phyloP scores from a whole-genome alignment of 257 asterid genomes.

The Plantago elongata region DNA sequence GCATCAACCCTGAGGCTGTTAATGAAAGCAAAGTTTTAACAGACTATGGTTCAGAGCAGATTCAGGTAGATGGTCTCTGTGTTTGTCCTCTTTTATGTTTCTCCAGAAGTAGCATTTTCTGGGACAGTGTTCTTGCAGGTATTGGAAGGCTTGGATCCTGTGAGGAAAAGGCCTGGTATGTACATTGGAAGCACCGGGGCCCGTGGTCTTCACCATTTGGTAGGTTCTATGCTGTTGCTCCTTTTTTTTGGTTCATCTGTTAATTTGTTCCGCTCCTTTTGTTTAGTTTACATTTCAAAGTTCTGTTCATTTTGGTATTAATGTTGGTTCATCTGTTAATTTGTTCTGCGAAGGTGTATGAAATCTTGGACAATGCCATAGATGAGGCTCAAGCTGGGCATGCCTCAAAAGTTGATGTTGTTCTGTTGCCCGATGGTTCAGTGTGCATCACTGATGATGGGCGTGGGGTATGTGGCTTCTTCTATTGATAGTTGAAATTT shows the following conservation, averaged over 20 bases:
- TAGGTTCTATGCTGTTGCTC: slow-evolving; percentile 23
- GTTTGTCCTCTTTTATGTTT: not conserved
- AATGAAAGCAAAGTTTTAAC: slow-evolving; percentile 43
- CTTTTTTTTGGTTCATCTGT: too few relatives aligned
- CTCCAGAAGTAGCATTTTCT: slow-evolving; percentile 4
- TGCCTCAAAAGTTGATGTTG: slow-evolving; percentile 80
- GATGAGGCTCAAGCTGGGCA: slow-evolving; percentile 98
- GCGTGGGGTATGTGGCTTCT: slow-evolving; percentile 78
- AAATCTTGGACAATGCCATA: slow-evolving; percentile 93
- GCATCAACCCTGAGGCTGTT: slow-evolving; percentile 53
- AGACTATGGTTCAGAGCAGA: slow-evolving; percentile 93
- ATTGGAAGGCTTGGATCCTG: slow-evolving; percentile 94
- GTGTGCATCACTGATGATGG: slow-evolving; percentile 92
- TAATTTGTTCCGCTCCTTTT: too few relatives aligned
- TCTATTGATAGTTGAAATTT: slow-evolving; percentile 2
- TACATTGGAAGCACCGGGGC: slow-evolving; percentile 94
- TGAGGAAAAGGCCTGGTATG: slow-evolving; percentile 94
- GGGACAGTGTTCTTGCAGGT: slow-evolving; percentile 43
- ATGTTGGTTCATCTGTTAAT: slow-evolving; percentile 23
- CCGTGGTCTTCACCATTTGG: slow-evolving; percentile 96
- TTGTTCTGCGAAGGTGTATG: slow-evolving; percentile 58
- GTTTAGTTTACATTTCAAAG: too few relatives aligned
- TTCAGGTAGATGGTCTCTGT: slow-evolving; percentile 63
- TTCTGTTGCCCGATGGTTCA: slow-evolving; percentile 70
- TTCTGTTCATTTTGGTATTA: not conserved